phyloP scores from a whole-genome alignment of 2,329 filamentous ascomycete species.

The Fusarium brachygibbosum region DNA sequence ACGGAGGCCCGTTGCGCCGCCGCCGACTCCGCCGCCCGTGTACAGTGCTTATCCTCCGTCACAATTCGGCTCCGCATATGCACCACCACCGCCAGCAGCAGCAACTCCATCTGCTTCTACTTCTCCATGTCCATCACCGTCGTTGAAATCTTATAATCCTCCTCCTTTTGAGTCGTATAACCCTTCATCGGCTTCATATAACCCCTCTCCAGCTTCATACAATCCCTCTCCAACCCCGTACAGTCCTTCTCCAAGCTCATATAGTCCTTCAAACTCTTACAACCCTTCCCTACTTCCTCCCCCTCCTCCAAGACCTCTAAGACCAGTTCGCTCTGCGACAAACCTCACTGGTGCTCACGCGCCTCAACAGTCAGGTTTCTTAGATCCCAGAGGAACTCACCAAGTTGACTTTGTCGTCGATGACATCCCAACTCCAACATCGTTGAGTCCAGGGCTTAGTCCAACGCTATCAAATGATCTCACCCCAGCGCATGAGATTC shows the following conservation, averaged over 20 bases:
- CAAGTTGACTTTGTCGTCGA: slow-evolving; percentile 48
- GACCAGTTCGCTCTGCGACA: slow-evolving; percentile 47
- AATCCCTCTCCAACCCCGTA: not conserved
- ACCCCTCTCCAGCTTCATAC: not conserved
- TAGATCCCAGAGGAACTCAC: slow-evolving; percentile 34
- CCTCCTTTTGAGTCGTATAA: not conserved
- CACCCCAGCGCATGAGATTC: slow-evolving; percentile 40
- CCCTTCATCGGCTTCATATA: not conserved
- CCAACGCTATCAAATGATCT: slow-evolving; percentile 22
- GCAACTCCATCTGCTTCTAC: not conserved
- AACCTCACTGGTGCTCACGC: slow-evolving; percentile 44
- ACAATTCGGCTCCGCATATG: slow-evolving; percentile 11
- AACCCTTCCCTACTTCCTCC: slow-evolving; percentile 30
- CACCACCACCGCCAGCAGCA: not conserved
- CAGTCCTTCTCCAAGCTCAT: not conserved
- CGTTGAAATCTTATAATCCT: not conserved
- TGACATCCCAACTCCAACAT: slow-evolving; percentile 35
- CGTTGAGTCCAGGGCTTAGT: slow-evolving; percentile 21
- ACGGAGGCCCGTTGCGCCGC: slow-evolving; percentile 31
- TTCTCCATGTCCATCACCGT: slow-evolving; percentile 15
- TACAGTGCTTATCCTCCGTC: slow-evolving; percentile 31
- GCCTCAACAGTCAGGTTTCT: slow-evolving; percentile 41
- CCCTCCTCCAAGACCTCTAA: slow-evolving; percentile 37
- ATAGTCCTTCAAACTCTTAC: not conserved
- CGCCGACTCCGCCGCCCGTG: slow-evolving; percentile 27